Evolutionary conservation across 1,139 yeast genomes (phyloP).

Genomic region (Geotrichum restrictum): DNA sequence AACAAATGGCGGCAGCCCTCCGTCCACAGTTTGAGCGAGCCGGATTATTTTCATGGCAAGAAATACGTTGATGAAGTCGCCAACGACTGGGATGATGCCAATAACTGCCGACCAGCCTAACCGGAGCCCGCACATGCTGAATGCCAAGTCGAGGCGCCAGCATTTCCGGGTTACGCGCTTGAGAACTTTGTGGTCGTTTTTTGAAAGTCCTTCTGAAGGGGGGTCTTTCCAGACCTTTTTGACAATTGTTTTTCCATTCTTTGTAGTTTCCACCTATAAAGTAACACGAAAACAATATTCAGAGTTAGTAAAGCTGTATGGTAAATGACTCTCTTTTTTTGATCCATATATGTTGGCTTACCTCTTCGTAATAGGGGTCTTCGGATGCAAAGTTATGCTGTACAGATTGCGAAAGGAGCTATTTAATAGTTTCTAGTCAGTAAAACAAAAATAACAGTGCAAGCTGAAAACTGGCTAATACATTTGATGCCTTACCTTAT

Average conservation of each 20-base stretch:
- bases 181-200: constrained; percentile 51
- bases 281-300: too few species aligned
- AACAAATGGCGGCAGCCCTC: constrained; percentile 52
- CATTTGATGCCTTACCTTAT: constrained; percentile 3
- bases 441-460: background rate
- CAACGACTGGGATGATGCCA: constrained; percentile 64
- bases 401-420: constrained; percentile 5
- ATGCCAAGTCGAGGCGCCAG: constrained; percentile 60
- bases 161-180: constrained; percentile 54
- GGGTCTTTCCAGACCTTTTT: constrained; percentile 37
- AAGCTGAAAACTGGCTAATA: too few species aligned
- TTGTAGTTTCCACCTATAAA: constrained; percentile 28
- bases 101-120: constrained; percentile 72
- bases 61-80: constrained; percentile 50
- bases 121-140: constrained; percentile 59
- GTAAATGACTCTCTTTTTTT: too few species aligned
- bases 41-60: constrained; percentile 51
- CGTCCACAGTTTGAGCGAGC: constrained; percentile 51
- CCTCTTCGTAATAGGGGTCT: constrained; percentile 16
- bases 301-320: too few species aligned
- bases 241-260: constrained; percentile 26
- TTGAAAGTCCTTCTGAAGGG: constrained; percentile 53
- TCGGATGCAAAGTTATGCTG: constrained; percentile 6
- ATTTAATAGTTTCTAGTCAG: background rate
- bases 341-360: background rate